phyloP scores from a whole-genome alignment of 2,329 filamentous ascomycete genomes.

The Cladophialophora immunda region DNA sequence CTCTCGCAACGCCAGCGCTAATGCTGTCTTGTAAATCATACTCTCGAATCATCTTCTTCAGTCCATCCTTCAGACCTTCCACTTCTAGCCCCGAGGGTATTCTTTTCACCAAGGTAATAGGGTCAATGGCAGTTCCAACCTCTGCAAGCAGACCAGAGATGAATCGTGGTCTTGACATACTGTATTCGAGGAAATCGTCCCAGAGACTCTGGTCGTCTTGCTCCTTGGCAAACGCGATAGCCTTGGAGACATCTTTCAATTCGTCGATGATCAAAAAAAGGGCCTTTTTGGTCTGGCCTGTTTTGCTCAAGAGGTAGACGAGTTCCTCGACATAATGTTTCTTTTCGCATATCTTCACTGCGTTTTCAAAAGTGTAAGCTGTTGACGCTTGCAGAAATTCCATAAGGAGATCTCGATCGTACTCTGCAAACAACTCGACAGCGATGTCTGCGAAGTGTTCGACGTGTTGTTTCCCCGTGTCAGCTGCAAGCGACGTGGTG shows the following conservation, averaged over 20 bases:
- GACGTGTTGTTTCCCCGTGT: slow-evolving; percentile 73
- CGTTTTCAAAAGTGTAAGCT: slow-evolving; percentile 82
- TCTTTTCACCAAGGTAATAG: slow-evolving; percentile 84
- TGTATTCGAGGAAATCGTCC: slow-evolving; percentile 93
- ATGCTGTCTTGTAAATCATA: slow-evolving; percentile 96
- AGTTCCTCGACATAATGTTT: slow-evolving; percentile 86
- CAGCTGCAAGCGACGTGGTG: slow-evolving; percentile 58
- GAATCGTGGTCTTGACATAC: slow-evolving; percentile 96
- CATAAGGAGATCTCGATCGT: slow-evolving; percentile 82
- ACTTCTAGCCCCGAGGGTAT: slow-evolving; percentile 96
- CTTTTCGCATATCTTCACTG: slow-evolving; percentile 77
- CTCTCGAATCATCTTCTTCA: slow-evolving; percentile 91
- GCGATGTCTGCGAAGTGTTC: slow-evolving; percentile 88
- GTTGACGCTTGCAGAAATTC: slow-evolving; percentile 85
- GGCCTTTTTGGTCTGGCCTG: slow-evolving; percentile 89
- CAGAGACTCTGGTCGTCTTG: slow-evolving; percentile 92
- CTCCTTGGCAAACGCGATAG: slow-evolving; percentile 92
- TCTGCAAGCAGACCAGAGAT: slow-evolving; percentile 92
- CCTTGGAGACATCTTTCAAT: slow-evolving; percentile 88
- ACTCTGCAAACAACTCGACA: slow-evolving; percentile 84
- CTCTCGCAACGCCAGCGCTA: slow-evolving; percentile 84
- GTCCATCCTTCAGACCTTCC: slow-evolving; percentile 84
- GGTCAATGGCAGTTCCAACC: slow-evolving; percentile 92
- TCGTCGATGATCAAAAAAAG: slow-evolving; percentile 92
- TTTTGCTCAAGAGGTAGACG: slow-evolving; percentile 96